Base-by-base conservation (phyloP, 108 stramenopile species). In the Cyclostephanos tholiformis region DNA sequence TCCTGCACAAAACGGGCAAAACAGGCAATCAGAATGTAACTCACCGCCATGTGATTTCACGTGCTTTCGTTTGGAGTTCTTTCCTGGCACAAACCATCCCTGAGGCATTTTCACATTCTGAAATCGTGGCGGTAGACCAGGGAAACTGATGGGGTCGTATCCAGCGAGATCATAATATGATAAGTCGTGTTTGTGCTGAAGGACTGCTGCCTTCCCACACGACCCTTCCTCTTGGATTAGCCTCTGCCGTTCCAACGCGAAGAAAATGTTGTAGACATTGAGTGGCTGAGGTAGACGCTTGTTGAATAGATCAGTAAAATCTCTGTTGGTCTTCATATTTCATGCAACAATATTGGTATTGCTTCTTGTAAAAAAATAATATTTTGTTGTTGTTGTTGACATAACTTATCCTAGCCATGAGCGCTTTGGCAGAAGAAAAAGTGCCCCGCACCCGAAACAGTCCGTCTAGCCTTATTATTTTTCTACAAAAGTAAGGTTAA, bases 11-110 rank as follows among this genome's bases (percentile, higher is more conserved):
- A 52, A 20, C 7, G 52, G 14, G 52, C 1, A 25, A 1, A 52
- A 6, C 11, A 4, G 3, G 23, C 7, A 52, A 1, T 4, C 2
- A 52, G 2, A 6, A 20, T n/a, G 0, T 8, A 2, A 57, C 56
- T 57, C 25, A 57, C 25, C 0, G 4, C 25, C 56, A 57, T 57
- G 26, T 23, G 25, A 23, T 22, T 26, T 29, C 25, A 27, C 25
- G 23, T 57, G 56, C 56, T 25, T 57, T 26, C 25, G 56, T 57
- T 57, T 27, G 4, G 25, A 26, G 14, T 57, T 57, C 56, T 25
- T 29, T 4, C 56, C 56, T 14, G 56, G 56, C 22, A 57, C 27
- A 57, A 6, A 57, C 56, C 56, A 57, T 9, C 27, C 23, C 1
- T 14, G 56, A 5, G 26, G 56, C 56, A 57, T 23, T 29, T 29